Conservation (phyloP, 1,284 basidiomycete species). For the Naganishia cerealis region DNA sequence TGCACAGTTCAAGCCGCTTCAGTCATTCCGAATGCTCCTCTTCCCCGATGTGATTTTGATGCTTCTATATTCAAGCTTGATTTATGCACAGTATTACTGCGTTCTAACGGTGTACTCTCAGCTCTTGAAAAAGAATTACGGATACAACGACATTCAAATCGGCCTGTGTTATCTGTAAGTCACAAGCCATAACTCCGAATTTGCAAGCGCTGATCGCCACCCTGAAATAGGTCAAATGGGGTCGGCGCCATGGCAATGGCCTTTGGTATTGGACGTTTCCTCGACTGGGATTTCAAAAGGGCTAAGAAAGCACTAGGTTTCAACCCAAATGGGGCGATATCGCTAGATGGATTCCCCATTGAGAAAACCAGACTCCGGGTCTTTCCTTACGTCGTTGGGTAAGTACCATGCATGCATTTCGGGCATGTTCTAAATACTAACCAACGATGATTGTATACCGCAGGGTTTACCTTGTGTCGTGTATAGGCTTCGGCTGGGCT, state of each 20-base stretch:
- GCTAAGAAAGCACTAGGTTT: constrained; percentile 48
- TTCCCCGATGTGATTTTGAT: constrained; percentile 49
- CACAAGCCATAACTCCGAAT: neutral
- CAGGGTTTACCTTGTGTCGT: constrained; percentile 38
- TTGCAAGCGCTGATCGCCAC: neutral
- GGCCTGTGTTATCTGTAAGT: constrained; percentile 53
- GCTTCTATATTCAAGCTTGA: constrained; percentile 45
- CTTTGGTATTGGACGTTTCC: constrained; percentile 46
- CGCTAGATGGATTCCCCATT: constrained; percentile 45
- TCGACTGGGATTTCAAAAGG: constrained; percentile 47
- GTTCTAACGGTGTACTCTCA: constrained; percentile 51
- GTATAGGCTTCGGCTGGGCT: constrained; percentile 44
- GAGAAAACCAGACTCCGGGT: constrained; percentile 43
- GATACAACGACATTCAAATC: constrained; percentile 49
- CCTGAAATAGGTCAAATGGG: constrained; percentile 44
- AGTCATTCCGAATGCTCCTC: constrained; percentile 48
- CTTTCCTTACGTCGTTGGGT: constrained; percentile 41
- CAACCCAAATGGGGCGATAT: constrained; percentile 41
- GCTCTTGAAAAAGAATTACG: constrained; percentile 46
- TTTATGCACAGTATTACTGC: constrained; percentile 52
- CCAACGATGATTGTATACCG: neutral
- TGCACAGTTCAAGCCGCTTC: constrained; percentile 46
- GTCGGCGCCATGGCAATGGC: constrained; percentile 43
- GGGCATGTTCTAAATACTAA: neutral
- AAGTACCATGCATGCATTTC: constrained; percentile 16